These are phyloP conservation scores for Colletotrichum sp. DNA, from an alignment of 2,329 filamentous ascomycete species.

Conservation along the genomic window DNA sequence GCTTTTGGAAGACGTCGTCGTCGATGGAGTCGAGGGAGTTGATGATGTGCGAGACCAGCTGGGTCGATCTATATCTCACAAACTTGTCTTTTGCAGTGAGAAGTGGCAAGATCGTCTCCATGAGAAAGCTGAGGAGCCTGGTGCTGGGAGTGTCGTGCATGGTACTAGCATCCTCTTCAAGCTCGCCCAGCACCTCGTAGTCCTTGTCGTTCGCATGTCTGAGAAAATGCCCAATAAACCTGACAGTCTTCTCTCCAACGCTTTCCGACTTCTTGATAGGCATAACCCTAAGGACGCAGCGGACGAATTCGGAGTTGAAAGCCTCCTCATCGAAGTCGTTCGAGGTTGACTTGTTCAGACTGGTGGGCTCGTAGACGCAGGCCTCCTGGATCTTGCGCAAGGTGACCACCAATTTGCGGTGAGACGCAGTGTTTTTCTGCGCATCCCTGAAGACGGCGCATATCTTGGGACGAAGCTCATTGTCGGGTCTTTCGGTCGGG, in stretches of 20 bases:
- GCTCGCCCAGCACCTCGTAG: slow-evolving; percentile 68
- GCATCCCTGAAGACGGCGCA: slow-evolving; percentile 79
- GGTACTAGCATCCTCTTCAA: slow-evolving; percentile 71
- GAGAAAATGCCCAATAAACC: slow-evolving; percentile 88
- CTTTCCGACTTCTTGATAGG: slow-evolving; percentile 90
- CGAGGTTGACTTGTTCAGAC: slow-evolving; percentile 54
- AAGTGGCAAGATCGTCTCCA: slow-evolving; percentile 77
- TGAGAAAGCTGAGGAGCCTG: slow-evolving; percentile 75
- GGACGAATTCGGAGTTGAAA: slow-evolving; percentile 85
- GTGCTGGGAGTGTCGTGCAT: slow-evolving; percentile 85
- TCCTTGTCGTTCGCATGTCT: slow-evolving; percentile 75
- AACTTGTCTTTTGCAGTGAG: slow-evolving; percentile 89
- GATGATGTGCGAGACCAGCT: slow-evolving; percentile 88
- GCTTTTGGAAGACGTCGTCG: slow-evolving; percentile 84
- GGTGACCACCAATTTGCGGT: slow-evolving; percentile 87
- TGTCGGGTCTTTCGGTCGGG: slow-evolving; percentile 76
- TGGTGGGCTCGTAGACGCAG: slow-evolving; percentile 71
- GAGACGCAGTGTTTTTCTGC: slow-evolving; percentile 87
- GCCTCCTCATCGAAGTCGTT: slow-evolving; percentile 82
- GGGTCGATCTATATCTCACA: slow-evolving; percentile 87
- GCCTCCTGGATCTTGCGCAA: slow-evolving; percentile 90
- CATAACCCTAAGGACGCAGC: slow-evolving; percentile 83
- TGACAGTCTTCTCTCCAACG: slow-evolving; percentile 83
- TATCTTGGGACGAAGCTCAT: slow-evolving; percentile 74
- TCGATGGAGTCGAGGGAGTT: slow-evolving; percentile 93